phyloP scores from a whole-genome alignment of 352 stramenopile genomes.

The Achlya hypogyna region DNA sequence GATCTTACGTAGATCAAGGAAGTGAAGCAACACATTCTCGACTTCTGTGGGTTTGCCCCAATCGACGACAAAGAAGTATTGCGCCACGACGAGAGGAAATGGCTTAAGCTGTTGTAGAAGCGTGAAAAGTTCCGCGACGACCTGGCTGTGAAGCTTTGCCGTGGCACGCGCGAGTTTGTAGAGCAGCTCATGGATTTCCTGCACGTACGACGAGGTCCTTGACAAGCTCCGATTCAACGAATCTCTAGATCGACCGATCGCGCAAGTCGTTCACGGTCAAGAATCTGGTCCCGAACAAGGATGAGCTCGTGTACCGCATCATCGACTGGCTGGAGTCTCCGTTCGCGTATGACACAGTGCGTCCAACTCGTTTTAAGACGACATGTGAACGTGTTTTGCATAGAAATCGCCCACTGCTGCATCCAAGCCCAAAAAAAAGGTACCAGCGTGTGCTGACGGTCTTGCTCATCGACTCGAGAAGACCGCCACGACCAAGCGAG shows the following conservation, averaged over 20 bases:
- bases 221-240: not conserved
- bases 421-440: slow-evolving; percentile 30
- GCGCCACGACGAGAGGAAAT: not conserved
- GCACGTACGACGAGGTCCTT: slow-evolving; percentile 29
- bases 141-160: slow-evolving; percentile 49
- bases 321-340: slow-evolving; percentile 70
- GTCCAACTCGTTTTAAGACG: not conserved
- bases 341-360: slow-evolving; percentile 37
- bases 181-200: slow-evolving; percentile 72
- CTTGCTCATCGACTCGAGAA: no score
- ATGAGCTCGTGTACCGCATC: slow-evolving; percentile 50
- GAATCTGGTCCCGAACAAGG: slow-evolving; percentile 46
- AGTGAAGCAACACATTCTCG: slow-evolving; percentile 75
- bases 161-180: slow-evolving; percentile 62
- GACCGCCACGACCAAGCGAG: not conserved
- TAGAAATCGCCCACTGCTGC: slow-evolving; percentile 29
- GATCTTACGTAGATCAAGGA: slow-evolving; percentile 39
- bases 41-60: slow-evolving; percentile 48
- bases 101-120: not conserved
- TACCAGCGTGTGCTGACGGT: no score
- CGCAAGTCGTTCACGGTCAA: slow-evolving; percentile 78
- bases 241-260: slow-evolving; percentile 57
- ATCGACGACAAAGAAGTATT: slow-evolving; percentile 64
- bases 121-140: slow-evolving; percentile 39
- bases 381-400: not conserved